Conservation (phyloP, 2,329 filamentous ascomycete species). For the Xylariomycetidae sp. region DNA sequence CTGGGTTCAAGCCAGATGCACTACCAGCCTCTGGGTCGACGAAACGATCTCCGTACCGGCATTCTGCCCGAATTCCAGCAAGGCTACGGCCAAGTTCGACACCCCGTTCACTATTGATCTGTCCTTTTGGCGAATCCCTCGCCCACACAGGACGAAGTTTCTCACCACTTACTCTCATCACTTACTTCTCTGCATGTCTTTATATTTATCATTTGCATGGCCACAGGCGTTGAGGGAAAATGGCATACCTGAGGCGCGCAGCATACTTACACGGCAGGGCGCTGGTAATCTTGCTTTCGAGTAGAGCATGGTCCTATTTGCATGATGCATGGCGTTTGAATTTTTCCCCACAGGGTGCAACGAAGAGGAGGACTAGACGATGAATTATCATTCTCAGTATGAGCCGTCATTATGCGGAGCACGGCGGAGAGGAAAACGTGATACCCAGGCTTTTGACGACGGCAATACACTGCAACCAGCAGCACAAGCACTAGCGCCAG, state of each 20-base stretch:
- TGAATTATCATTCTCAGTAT: no score
- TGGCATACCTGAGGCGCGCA: slow-evolving; percentile 12
- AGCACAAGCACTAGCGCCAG: no score
- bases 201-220: slow-evolving; percentile 19
- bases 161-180: slow-evolving; percentile 4
- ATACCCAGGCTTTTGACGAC: no score
- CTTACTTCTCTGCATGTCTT: slow-evolving; percentile 7
- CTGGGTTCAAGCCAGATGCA: slow-evolving; percentile 71
- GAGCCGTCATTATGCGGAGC: no score
- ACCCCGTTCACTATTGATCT: not conserved
- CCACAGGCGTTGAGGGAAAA: slow-evolving; percentile 20
- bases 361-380: no score
- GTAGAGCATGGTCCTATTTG: no score
- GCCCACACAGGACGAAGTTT: not conserved
- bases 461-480: no score
- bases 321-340: slow-evolving; percentile 19
- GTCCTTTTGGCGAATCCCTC: not conserved
- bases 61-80: slow-evolving; percentile 58
- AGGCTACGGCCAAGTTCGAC: slow-evolving; percentile 14
- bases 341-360: no score
- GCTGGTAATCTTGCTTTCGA: no score
- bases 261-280: no score
- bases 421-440: no score
- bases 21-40: slow-evolving; percentile 70
- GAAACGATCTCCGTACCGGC: slow-evolving; percentile 61